A percentile compares a stretch with the other conserved stretches of the same genome.
phyloP scores from a whole-genome alignment of 2,329 filamentous ascomycete genomes.

The Rachicladosporium sp. region DNA sequence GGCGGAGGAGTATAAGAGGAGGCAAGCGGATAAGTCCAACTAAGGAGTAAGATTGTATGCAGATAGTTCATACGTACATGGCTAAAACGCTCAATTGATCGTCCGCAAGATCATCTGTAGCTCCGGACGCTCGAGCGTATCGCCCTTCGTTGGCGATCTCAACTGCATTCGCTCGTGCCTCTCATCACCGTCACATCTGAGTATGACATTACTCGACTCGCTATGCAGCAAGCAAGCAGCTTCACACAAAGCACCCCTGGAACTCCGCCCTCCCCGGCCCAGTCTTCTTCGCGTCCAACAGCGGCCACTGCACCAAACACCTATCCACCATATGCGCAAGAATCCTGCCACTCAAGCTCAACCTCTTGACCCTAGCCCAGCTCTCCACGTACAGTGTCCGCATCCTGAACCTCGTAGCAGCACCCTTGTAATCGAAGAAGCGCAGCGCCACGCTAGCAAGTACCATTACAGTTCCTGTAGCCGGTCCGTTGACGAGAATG shows the following conservation, averaged over 20 bases:
- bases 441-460: conserved; percentile 44
- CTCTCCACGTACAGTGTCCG: conserved; percentile 80
- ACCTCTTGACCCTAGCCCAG: conserved; percentile 69
- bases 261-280: conserved; percentile 5
- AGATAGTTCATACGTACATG: too few relatives aligned
- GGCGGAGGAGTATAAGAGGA: conserved; percentile 24
- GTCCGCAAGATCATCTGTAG: too few relatives aligned
- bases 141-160: too few relatives aligned
- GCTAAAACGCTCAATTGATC: too few relatives aligned
- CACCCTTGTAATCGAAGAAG: conserved; percentile 33
- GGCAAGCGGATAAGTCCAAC: conserved; percentile 8
- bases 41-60: too few relatives aligned
- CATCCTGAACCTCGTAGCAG: conserved; percentile 40
- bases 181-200: too few relatives aligned
- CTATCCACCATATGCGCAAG: conserved; percentile 60
- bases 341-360: conserved; percentile 77
- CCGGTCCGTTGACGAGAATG: conserved; percentile 79
- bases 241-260: conserved; percentile 5
- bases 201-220: too few relatives aligned
- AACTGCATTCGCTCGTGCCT: too few relatives aligned
- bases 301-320: conserved; percentile 71
- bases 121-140: too few relatives aligned
- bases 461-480: conserved; percentile 68
- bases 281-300: conserved; percentile 34
- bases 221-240: neutral